Percentiles rank a stretch among this genome's conserved stretches.
Conservation (phyloP, 345 rosid species). For the Sisymbrium irio region DNA sequence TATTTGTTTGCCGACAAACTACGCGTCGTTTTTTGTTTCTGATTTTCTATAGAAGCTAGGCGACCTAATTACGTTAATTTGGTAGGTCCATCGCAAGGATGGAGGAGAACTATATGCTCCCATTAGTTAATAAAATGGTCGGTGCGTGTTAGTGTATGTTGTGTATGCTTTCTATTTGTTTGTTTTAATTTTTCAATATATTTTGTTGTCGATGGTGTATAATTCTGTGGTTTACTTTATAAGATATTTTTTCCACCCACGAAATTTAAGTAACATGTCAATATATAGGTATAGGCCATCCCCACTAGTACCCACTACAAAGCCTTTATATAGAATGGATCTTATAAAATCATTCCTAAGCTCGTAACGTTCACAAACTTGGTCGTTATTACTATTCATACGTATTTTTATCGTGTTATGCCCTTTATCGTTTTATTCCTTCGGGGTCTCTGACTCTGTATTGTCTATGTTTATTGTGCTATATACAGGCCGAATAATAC, state of each 20-base stretch:
- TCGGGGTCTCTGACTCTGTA: neutral
- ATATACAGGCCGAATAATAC: constrained; percentile 2
- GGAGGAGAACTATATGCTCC: neutral
- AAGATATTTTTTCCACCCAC: neutral
- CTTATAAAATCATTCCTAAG: neutral
- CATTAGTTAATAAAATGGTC: constrained; percentile 17
- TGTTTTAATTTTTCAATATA: neutral
- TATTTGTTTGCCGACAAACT: constrained; percentile 25
- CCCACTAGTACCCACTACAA: constrained; percentile 25
- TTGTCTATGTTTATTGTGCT: neutral
- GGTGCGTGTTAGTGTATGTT: constrained; percentile 17
- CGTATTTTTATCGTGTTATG: neutral
- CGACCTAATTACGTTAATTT: constrained; percentile 22
- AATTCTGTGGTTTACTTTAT: neutral
- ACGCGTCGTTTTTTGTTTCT: constrained; percentile 22
- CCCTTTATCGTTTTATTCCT: constrained; percentile 9
- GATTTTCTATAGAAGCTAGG: neutral
- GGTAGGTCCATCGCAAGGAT: constrained; percentile 9
- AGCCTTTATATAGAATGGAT: constrained; percentile 7
- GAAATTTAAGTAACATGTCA: constrained; percentile 7
- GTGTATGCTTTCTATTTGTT: neutral
- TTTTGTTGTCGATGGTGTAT: constrained; percentile 5
- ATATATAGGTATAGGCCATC: neutral
- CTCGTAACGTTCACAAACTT: constrained; percentile 11
- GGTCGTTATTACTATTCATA: neutral